Conservation (phyloP, 164 flowering plant genomes). For the Liriodendron chinense region DNA sequence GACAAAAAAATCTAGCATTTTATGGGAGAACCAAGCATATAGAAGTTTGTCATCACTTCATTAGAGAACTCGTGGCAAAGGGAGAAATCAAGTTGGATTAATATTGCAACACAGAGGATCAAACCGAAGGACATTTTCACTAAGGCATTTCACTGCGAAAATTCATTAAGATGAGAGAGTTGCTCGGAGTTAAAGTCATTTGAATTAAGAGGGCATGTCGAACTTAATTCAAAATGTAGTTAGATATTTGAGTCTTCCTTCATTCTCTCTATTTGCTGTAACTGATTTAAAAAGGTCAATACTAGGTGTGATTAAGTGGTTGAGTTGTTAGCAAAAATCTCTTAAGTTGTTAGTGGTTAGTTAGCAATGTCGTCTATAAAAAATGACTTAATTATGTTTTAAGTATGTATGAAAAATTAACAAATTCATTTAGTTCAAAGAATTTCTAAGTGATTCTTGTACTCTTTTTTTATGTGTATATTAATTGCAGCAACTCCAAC, state of each 20-base stretch:
- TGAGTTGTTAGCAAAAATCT: too few species aligned
- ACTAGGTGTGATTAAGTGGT: too few species aligned
- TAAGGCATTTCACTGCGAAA: neutral
- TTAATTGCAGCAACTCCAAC: too few species aligned
- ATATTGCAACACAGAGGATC: neutral
- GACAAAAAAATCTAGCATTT: slow-evolving; percentile 1
- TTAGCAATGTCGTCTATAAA: too few species aligned
- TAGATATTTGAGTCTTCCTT: too few species aligned
- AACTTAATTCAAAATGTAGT: neutral
- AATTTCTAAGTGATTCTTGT: too few species aligned
- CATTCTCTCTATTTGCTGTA: neutral
- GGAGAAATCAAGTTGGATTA: slow-evolving; percentile 4
- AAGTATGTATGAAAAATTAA: too few species aligned
- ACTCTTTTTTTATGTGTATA: too few species aligned
- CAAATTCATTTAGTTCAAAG: too few species aligned
- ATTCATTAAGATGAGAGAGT: neutral
- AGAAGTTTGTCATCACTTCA: slow-evolving; percentile 4
- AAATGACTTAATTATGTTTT: too few species aligned
- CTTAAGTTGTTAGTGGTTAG: too few species aligned
- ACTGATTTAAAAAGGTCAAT: neutral
- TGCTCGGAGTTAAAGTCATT: neutral
- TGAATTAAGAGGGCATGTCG: slow-evolving; percentile 5
- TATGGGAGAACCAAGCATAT: slow-evolving; percentile 1
- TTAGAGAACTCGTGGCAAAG: neutral
- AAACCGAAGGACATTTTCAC: neutral